A percentile compares a stretch with the other conserved stretches of the same genome.
Evolutionary conservation across 192 early-diverging fungal genomes (phyloP).

Genomic region (Backusella sp.): DNA sequence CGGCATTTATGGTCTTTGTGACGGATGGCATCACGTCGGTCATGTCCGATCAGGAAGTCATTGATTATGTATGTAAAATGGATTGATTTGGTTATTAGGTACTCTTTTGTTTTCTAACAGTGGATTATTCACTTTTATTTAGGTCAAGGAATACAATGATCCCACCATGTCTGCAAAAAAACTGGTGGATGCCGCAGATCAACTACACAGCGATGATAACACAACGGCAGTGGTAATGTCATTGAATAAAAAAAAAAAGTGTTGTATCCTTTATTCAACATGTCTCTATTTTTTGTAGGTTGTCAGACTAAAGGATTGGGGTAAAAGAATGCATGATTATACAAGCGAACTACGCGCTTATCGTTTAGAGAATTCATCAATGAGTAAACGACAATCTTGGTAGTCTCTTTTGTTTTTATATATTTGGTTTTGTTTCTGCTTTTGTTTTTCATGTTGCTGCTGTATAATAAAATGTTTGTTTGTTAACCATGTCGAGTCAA

Average conservation of each 20-base stretch:
- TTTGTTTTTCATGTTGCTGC: no score
- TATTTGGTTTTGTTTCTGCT: neutral
- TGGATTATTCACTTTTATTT: no score
- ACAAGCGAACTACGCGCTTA: conserved; percentile 62
- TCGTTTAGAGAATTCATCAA: conserved; percentile 49
- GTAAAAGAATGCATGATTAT: conserved; percentile 58
- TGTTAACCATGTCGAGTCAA: neutral
- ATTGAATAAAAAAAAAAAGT: neutral
- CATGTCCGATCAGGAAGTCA: conserved; percentile 73
- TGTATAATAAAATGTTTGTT: no score
- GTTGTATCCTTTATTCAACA: neutral
- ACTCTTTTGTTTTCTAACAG: neutral
- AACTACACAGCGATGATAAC: conserved; percentile 70
- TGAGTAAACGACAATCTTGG: conserved; percentile 39
- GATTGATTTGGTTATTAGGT: neutral
- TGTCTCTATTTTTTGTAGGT: conserved; percentile 38
- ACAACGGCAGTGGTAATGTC: conserved; percentile 57
- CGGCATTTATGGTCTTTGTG: conserved; percentile 66
- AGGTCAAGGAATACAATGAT: conserved; percentile 57
- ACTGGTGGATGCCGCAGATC: conserved; percentile 62
- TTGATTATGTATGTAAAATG: conserved; percentile 39
- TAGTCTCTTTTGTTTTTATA: conserved; percentile 14
- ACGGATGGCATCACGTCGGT: conserved; percentile 71
- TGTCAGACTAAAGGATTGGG: conserved; percentile 71
- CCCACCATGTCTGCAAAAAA: conserved; percentile 56